Conservation (phyloP, 306 rosid genomes). For the Benincasa hispida region DNA sequence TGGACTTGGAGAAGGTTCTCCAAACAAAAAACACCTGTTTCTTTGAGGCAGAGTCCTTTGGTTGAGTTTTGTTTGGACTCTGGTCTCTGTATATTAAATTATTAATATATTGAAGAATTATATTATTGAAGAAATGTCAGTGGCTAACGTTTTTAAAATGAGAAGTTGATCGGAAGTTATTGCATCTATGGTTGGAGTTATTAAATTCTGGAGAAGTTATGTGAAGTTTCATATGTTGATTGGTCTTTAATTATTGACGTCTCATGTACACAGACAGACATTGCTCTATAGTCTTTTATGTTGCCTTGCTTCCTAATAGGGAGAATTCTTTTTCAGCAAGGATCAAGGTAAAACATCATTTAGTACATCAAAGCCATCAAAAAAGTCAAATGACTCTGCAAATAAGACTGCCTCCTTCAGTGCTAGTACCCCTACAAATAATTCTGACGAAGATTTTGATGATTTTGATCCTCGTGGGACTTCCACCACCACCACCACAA, state of each 20-base stretch:
- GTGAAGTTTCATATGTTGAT: background rate
- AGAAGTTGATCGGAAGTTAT: background rate
- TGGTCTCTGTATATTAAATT: background rate
- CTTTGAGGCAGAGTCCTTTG: background rate
- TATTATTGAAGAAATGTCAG: background rate
- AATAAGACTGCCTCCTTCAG: constrained; percentile 35
- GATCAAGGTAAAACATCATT: constrained; percentile 31
- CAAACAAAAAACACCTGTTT: background rate
- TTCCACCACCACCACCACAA: constrained; percentile 38
- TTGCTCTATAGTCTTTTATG: constrained; percentile 11
- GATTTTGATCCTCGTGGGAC: constrained; percentile 97
- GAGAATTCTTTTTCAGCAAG: constrained; percentile 37
- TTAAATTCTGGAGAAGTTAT: background rate
- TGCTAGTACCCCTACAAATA: constrained; percentile 24
- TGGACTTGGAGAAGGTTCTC: background rate
- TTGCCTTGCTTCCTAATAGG: constrained; percentile 19
- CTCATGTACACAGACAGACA: background rate
- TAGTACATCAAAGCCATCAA: constrained; percentile 36
- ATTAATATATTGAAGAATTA: background rate
- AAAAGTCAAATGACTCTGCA: constrained; percentile 30
- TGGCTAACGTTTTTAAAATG: background rate
- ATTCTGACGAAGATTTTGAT: constrained; percentile 59
- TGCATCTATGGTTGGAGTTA: background rate
- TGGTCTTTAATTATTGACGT: background rate
- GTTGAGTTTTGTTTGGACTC: background rate